These are phyloP conservation scores for Fusarium coffeatum DNA, from an alignment of 2,329 filamentous ascomycete genomes.

Conservation along the genomic window DNA sequence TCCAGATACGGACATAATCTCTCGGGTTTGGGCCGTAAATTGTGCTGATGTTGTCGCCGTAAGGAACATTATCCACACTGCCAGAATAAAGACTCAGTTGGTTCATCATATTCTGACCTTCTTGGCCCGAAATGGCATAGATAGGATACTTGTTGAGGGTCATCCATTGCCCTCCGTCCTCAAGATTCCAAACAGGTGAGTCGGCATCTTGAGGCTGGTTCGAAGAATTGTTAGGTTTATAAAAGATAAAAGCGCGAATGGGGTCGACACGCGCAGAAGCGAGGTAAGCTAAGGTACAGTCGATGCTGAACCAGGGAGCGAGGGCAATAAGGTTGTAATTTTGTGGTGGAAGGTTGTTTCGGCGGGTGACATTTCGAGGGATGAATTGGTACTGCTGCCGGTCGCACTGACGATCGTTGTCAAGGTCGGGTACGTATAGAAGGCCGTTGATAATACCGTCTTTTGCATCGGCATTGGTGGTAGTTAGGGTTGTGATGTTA, in stretches of 20 bases:
- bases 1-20: conserved; percentile 72
- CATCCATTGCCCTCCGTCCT: conserved; percentile 79
- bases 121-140: conserved; percentile 79
- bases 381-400: conserved; percentile 73
- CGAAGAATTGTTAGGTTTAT: conserved; percentile 66
- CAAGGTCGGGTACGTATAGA: conserved; percentile 84
- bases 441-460: conserved; percentile 76
- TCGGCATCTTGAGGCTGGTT: conserved; percentile 73
- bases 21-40: conserved; percentile 66
- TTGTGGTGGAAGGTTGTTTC: conserved; percentile 72
- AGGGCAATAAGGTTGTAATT: conserved; percentile 83
- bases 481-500: conserved; percentile 82
- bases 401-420: conserved; percentile 68
- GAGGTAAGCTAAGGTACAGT: conserved; percentile 81
- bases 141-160: conserved; percentile 78
- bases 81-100: conserved; percentile 82
- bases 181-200: conserved; percentile 75
- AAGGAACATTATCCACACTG: conserved; percentile 71
- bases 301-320: conserved; percentile 83
- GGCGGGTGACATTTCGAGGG: conserved; percentile 79
- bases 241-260: conserved; percentile 73
- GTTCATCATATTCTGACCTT: conserved; percentile 75
- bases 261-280: conserved; percentile 67
- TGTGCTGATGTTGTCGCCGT: conserved; percentile 65
- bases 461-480: conserved; percentile 67